Evolutionary conservation across 2,329 filamentous ascomycete species (phyloP), one percentile per base, ranked within the genome.

Genomic region (Akanthomyces dipterigenus): DNA sequence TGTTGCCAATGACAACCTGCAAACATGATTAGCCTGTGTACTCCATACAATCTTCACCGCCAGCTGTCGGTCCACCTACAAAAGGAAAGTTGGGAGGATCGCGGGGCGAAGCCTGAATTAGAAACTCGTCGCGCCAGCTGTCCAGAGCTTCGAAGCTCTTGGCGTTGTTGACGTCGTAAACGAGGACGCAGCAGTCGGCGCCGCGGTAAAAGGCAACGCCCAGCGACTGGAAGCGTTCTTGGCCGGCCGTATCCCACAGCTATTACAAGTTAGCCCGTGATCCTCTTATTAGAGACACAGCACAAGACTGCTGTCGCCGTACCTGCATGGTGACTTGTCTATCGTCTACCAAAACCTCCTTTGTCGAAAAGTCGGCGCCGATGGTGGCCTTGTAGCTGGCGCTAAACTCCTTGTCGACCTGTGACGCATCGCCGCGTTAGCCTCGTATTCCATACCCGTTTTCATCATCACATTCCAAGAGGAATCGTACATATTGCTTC

Each of bases 361-460:
- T 96, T 61, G 95, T 99, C 64, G 99, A 82, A 78, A 99, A 99
- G 77, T 99, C 95, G 75, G 95, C 95, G 68, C 95, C 95, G 75
- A 99, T 99, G 50, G 95, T 99, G 63, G 95, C 95, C 81, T 99
- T 99, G 87, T 99, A 99, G 81, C 93, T 97, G 68, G 93, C 93
- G 75, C 93, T 97, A 82, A 99, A 99, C 77, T 99, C 98, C 82
- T 99, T 99, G 83, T 99, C 99, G 85, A 99, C 93, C 93, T 98
- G 68, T 67, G 63, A 36, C 40, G n/a, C 61, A 24, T 11, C 6
- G 12, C 12, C 20, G 22, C 24, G 53, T 62, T 62, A 63, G 56
- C 40, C 18, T 53, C 40, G 6, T 40, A 14, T n/a, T 31, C 40
- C 18, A 3, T 20, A 3, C 38, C 12, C 28, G 7, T 16, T 24